Conservation (phyloP, 768 basidiomycete genomes). For the Hypholoma fasciculare region DNA sequence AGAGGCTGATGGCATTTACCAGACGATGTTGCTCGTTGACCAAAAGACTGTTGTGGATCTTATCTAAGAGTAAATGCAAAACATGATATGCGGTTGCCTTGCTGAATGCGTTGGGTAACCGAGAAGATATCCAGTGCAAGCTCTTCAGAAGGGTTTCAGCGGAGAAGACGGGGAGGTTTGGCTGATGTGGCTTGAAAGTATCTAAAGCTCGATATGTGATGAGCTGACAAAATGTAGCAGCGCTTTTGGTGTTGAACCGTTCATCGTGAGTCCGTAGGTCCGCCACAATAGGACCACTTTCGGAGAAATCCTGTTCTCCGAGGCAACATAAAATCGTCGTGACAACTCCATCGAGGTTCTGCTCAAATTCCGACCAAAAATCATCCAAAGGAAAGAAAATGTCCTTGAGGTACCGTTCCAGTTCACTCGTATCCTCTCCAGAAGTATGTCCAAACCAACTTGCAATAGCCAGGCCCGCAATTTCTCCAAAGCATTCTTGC, state of each 20-base stretch:
- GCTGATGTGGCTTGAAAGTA: constrained; percentile 54
- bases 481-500: constrained; percentile 64
- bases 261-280: constrained; percentile 41
- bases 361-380: constrained; percentile 18
- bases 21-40: constrained; percentile 83
- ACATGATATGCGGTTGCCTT: constrained; percentile 77
- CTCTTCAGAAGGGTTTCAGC: constrained; percentile 52
- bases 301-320: constrained; percentile 65
- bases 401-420: constrained; percentile 13
- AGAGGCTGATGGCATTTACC: constrained; percentile 70
- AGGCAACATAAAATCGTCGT: constrained; percentile 61
- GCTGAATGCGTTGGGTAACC: constrained; percentile 39
- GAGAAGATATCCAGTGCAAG: constrained; percentile 57
- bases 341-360: constrained; percentile 57
- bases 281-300: constrained; percentile 46
- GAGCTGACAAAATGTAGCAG: constrained; percentile 48
- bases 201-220: constrained; percentile 50
- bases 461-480: constrained; percentile 63
- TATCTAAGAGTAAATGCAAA: constrained; percentile 69
- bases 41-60: constrained; percentile 64
- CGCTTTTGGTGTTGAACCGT: constrained; percentile 29
- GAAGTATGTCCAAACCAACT: constrained; percentile 37
- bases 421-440: constrained; percentile 7
- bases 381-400: constrained; percentile 10
- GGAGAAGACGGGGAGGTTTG: constrained; percentile 64